Base-by-base conservation (phyloP, 2,329 filamentous ascomycete species). In the Neofusicoccum kwambonambiense region DNA sequence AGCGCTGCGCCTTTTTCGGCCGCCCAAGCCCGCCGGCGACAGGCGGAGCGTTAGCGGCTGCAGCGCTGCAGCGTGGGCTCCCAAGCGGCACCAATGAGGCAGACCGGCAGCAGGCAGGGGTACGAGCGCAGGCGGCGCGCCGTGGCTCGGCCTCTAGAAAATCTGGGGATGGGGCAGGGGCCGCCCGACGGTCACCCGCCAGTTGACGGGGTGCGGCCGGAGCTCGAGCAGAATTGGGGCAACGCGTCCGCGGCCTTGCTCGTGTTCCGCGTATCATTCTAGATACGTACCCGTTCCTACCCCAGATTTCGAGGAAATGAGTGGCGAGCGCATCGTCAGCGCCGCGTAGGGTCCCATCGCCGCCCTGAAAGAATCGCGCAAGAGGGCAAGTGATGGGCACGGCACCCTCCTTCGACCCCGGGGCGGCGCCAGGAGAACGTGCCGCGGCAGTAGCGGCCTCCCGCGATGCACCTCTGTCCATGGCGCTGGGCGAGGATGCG, bases 231-330 rank as follows among this genome's bases (percentile, higher is more conserved):
- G 54, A 22, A 44, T 58, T 58, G 54, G 54, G 27, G 54, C 54
- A 58, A 44, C 22, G 54, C 39, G 39, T 58, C 54, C 54, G 54
- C 44, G 39, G 27, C 39, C 44, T 27, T 45, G 39, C 54, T 58
- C 54, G 54, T 58, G 54, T 58, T 45, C 39, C 54, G 54, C 54
- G 54, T 58, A 58, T 58, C 54, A 44, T 31, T 58, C 41, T 49
- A 42, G 57, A 61, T 61, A 61, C 57, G 57, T 61, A 61, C 57
- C 57, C 57, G 42, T 50, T 56, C 27, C 45, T 61, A 61, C 57
- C 57, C 57, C 57, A 50, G 57, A 61, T 61, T 61, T 41, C 57
- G 57, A 31, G 39, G 19, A 39, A 31, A 41, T 27, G 57, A 50
- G 57, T 47, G 57, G 57, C 44, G 31, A 34, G 22, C 54, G 19